Evolutionary conservation across 768 basidiomycete species (phyloP).

Genomic region (Tephrocybe sp.): DNA sequence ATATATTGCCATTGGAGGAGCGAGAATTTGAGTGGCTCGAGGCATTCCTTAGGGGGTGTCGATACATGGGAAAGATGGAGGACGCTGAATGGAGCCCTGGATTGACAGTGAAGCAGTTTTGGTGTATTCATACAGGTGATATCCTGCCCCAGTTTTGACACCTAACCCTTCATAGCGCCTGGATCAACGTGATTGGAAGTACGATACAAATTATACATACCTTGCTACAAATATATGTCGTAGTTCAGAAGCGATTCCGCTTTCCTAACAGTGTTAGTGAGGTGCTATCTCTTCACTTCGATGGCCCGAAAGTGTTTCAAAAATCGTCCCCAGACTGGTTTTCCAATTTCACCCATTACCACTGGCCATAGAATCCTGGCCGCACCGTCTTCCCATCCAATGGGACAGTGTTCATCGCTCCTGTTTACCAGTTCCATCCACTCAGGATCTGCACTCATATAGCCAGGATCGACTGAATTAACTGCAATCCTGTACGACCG

Average conservation of each 20-base stretch:
- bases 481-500: constrained; percentile 27
- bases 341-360: constrained; percentile 28
- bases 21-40: constrained; percentile 26
- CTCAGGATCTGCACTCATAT: constrained; percentile 34
- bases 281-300: constrained; percentile 16
- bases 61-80: constrained; percentile 21
- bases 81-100: constrained; percentile 19
- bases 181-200: too few species aligned
- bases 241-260: too few species aligned
- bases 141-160: not conserved
- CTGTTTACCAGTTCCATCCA: constrained; percentile 27
- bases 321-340: constrained; percentile 33
- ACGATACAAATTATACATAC: not conserved
- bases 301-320: constrained; percentile 32
- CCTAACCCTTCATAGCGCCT: too few species aligned
- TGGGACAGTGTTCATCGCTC: constrained; percentile 22
- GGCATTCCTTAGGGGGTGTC: constrained; percentile 22
- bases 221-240: too few species aligned
- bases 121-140: constrained; percentile 9
- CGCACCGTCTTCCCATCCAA: constrained; percentile 35
- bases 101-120: constrained; percentile 24
- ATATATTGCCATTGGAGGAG: constrained; percentile 10
- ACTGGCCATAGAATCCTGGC: constrained; percentile 33
- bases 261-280: too few species aligned
- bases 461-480: constrained; percentile 36